A percentile compares a stretch with the other conserved stretches of the same genome.
Conservation (phyloP, 202 grass and related monocot genomes). For the Saccharum hybrid region DNA sequence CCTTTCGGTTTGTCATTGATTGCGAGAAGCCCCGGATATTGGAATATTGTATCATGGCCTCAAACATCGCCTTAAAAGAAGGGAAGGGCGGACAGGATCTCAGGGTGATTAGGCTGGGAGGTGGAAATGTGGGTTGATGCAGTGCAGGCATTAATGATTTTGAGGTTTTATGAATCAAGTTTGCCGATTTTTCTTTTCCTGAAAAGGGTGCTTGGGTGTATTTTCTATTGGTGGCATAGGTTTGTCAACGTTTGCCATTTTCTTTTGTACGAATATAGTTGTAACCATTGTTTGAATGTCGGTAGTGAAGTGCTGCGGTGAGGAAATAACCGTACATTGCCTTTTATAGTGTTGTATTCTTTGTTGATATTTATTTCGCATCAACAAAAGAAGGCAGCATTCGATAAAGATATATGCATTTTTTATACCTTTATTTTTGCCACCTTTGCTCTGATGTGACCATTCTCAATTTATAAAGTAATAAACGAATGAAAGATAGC, state of each 20-base stretch:
- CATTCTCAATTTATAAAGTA: too few relatives aligned
- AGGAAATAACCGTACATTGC: neutral
- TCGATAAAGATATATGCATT: neutral
- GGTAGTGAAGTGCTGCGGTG: conserved; percentile 10
- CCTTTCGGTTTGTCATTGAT: neutral
- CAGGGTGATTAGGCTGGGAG: neutral
- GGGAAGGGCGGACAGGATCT: neutral
- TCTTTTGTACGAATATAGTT: conserved; percentile 16
- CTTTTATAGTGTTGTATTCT: conserved; percentile 34
- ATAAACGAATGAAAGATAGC: too few relatives aligned
- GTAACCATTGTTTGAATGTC: conserved; percentile 29
- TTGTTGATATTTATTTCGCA: conserved; percentile 45
- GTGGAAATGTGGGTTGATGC: neutral
- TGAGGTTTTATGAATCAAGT: neutral
- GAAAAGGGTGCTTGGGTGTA: conserved; percentile 23
- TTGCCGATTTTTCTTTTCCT: neutral
- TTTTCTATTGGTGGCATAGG: conserved; percentile 12
- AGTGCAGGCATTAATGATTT: neutral
- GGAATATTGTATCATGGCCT: neutral
- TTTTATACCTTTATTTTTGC: too few relatives aligned
- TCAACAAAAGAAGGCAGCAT: conserved; percentile 7
- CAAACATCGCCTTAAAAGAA: neutral
- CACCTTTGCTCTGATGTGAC: too few relatives aligned
- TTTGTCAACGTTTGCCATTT: neutral
- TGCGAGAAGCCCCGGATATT: too few relatives aligned